phyloP scores from a whole-genome alignment of 75 land plant genomes.

The Picea sitchensis region DNA sequence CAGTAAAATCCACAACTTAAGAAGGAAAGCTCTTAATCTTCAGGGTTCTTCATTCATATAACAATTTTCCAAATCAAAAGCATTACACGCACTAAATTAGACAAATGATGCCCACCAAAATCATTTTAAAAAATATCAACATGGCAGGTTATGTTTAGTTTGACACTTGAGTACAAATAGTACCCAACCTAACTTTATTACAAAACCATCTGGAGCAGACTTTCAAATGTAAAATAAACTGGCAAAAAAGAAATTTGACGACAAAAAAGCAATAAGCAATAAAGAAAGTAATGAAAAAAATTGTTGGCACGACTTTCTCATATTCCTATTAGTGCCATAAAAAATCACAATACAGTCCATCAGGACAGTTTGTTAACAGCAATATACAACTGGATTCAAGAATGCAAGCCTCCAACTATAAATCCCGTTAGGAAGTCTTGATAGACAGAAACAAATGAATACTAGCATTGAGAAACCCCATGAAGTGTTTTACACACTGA shows the following conservation, averaged over 20 bases:
- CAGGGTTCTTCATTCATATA: not conserved
- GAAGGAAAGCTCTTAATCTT: not conserved
- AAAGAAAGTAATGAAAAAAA: not conserved
- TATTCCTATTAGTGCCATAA: conserved; percentile 14
- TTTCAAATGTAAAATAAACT: conserved; percentile 5
- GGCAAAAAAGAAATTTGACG: not conserved
- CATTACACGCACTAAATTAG: not conserved
- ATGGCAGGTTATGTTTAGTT: not conserved
- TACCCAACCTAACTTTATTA: not conserved
- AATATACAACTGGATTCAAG: conserved; percentile 10
- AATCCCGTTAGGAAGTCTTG: conserved; percentile 8
- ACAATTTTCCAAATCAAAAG: not conserved
- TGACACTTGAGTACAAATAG: not conserved
- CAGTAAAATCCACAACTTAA: not conserved
- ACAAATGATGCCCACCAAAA: not conserved
- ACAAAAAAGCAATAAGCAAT: not conserved
- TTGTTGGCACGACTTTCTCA: conserved; percentile 5
- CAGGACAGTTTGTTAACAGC: conserved; percentile 12
- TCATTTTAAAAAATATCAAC: not conserved
- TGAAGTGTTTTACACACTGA: not conserved
- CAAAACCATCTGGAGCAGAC: not conserved
- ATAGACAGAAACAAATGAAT: conserved; percentile 7
- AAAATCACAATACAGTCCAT: conserved; percentile 11
- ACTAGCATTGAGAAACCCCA: conserved; percentile 4
- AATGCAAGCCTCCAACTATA: conserved; percentile 1